Evolutionary conservation across 2,329 filamentous ascomycete genomes (phyloP).

Genomic region (Colletotrichum shisoi): DNA sequence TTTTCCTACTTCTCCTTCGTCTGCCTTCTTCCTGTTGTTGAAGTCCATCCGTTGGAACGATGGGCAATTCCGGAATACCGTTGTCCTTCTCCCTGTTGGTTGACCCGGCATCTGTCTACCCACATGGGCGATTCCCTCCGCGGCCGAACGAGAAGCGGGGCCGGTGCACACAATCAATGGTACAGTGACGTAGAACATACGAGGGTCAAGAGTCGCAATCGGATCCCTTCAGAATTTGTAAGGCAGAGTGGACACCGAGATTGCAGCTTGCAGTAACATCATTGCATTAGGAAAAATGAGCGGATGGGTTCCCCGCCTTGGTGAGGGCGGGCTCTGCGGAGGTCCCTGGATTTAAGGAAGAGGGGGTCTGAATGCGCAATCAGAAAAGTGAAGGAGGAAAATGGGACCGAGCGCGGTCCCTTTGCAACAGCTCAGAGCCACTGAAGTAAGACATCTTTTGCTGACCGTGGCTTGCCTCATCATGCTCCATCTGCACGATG

Average conservation of each 20-base stretch:
- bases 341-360: not conserved
- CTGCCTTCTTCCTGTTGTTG: no score
- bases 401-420: not conserved
- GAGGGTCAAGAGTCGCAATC: not conserved
- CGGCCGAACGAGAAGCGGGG: constrained; percentile 24
- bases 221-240: constrained; percentile 2
- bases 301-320: constrained; percentile 1
- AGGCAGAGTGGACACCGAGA: not conserved
- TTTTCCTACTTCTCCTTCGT: no score
- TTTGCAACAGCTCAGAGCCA: not conserved
- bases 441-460: not conserved
- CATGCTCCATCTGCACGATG: not conserved
- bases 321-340: constrained; percentile 8
- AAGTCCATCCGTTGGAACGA: not conserved
- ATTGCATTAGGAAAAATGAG: not conserved
- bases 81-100: not conserved
- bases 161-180: constrained; percentile 2
- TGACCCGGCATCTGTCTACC: constrained; percentile 8
- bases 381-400: not conserved
- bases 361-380: not conserved
- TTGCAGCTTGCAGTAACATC: not conserved
- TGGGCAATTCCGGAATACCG: not conserved
- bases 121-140: constrained; percentile 20
- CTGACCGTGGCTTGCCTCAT: constrained; percentile 10
- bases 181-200: constrained; percentile 25